Conservation (phyloP, 805 yeast genomes). For the Huiozyma sinensis region DNA sequence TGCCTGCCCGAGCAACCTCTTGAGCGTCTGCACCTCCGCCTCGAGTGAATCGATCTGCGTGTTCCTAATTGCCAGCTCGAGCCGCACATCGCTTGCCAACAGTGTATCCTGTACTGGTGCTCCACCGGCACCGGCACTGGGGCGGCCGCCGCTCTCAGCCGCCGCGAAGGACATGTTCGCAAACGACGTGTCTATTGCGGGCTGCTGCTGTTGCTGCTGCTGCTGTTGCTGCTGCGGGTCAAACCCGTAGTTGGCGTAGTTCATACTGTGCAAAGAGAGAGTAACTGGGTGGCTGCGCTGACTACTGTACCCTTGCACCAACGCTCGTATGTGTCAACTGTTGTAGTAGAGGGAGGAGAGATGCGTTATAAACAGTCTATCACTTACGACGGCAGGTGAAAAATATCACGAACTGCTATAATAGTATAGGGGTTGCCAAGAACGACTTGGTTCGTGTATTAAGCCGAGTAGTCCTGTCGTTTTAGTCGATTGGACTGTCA, state of each 20-base stretch:
- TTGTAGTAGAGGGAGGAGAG: too few relatives aligned
- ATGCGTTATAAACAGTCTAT: too few relatives aligned
- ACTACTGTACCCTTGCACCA: too few relatives aligned
- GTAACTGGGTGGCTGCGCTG: too few relatives aligned
- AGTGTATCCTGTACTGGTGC: constrained; percentile 5
- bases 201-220: too few relatives aligned
- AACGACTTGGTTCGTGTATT: too few relatives aligned
- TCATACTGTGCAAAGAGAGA: constrained; percentile 4
- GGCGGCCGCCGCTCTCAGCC: not conserved
- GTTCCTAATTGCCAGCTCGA: constrained; percentile 47
- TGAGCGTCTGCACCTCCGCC: constrained; percentile 33
- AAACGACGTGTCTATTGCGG: constrained; percentile 7
- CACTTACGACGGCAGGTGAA: too few relatives aligned
- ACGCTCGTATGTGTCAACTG: too few relatives aligned
- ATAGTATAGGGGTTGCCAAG: too few relatives aligned
- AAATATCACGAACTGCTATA: too few relatives aligned
- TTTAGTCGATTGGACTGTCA: too few relatives aligned
- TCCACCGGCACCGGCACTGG: not conserved
- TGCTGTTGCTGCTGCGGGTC: constrained; percentile 5
- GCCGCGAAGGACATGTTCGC: constrained; percentile 5
- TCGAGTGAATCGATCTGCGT: constrained; percentile 38
- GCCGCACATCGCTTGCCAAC: constrained; percentile 31
- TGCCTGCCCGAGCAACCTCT: constrained; percentile 25
- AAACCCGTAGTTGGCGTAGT: constrained; percentile 8
- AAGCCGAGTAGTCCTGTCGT: too few relatives aligned